Evolutionary conservation across 2,329 filamentous ascomycete genomes (phyloP).

Genomic region (Apiospora hydei): DNA sequence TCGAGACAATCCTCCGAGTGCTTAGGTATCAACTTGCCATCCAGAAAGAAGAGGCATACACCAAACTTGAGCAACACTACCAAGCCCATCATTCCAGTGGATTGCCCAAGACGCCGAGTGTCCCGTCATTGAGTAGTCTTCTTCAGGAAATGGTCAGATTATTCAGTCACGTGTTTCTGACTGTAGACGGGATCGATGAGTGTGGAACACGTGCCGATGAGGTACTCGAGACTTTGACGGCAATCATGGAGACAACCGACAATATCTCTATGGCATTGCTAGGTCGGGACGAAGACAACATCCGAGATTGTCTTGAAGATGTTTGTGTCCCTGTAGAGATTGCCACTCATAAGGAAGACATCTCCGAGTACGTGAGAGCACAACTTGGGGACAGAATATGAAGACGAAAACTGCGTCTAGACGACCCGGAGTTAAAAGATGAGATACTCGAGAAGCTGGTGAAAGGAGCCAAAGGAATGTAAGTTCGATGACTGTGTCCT

Average conservation of each 20-base stretch:
- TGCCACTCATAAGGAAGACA: slow-evolving; percentile 33
- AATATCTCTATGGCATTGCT: slow-evolving; percentile 31
- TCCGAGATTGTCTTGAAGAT: slow-evolving; percentile 26
- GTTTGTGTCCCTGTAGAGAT: slow-evolving; percentile 30
- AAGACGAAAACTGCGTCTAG: slow-evolving; percentile 25
- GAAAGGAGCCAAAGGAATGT: slow-evolving; percentile 32
- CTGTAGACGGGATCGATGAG: slow-evolving; percentile 35
- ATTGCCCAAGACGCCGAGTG: not conserved
- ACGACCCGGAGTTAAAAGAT: slow-evolving; percentile 27
- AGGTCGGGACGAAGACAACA: slow-evolving; percentile 32
- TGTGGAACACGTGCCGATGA: slow-evolving; percentile 28
- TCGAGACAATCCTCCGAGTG: slow-evolving; percentile 34
- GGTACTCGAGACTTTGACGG: slow-evolving; percentile 25
- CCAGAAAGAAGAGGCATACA: slow-evolving; percentile 38
- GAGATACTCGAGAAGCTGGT: slow-evolving; percentile 30
- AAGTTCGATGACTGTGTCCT: too few relatives aligned
- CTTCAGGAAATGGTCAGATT: slow-evolving; percentile 22
- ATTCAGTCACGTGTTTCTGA: slow-evolving; percentile 29
- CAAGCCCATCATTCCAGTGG: not conserved
- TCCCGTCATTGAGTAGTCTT: not conserved
- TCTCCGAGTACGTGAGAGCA: slow-evolving; percentile 32
- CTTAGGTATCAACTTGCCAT: slow-evolving; percentile 40
- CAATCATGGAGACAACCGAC: slow-evolving; percentile 24
- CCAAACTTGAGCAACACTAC: slow-evolving; percentile 32
- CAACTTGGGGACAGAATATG: slow-evolving; percentile 31